Percentiles rank a stretch among this genome's conserved stretches.
These are phyloP conservation scores for Flaveria brownii DNA, from an alignment of 129 eudicot species.

Conservation along the genomic window DNA sequence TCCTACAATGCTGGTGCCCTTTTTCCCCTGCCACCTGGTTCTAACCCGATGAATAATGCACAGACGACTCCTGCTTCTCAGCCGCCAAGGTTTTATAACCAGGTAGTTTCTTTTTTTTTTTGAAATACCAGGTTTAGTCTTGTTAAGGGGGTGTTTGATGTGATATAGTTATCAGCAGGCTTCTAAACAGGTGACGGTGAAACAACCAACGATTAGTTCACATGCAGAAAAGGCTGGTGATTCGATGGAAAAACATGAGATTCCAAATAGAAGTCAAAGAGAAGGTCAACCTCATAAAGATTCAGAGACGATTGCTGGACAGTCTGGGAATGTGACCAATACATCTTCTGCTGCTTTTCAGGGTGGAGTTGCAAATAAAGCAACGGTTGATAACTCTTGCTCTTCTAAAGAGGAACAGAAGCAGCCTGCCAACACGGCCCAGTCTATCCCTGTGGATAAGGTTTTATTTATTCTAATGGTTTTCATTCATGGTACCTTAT, in stretches of 20 bases:
- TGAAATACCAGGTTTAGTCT: not conserved
- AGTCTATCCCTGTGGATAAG: constrained; percentile 6
- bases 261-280: constrained; percentile 30
- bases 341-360: constrained; percentile 30
- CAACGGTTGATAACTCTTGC: constrained; percentile 25
- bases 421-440: constrained; percentile 21
- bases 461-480: not conserved
- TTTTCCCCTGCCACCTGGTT: constrained; percentile 37
- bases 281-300: constrained; percentile 45
- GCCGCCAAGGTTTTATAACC: constrained; percentile 55
- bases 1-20: constrained; percentile 39
- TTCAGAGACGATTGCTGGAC: constrained; percentile 20
- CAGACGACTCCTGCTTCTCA: constrained; percentile 53
- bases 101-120: constrained; percentile 30
- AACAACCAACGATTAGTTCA: constrained; percentile 46
- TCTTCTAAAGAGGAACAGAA: constrained; percentile 23
- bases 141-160: constrained; percentile 21
- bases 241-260: constrained; percentile 35
- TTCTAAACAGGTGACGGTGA: constrained; percentile 57
- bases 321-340: not conserved
- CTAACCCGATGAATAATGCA: constrained; percentile 42
- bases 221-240: constrained; percentile 53
- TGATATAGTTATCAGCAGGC: constrained; percentile 27
- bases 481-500: not conserved
- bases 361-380: constrained; percentile 31